These are phyloP conservation scores for Candida orba DNA, from an alignment of 805 yeast species.

Conservation along the genomic window DNA sequence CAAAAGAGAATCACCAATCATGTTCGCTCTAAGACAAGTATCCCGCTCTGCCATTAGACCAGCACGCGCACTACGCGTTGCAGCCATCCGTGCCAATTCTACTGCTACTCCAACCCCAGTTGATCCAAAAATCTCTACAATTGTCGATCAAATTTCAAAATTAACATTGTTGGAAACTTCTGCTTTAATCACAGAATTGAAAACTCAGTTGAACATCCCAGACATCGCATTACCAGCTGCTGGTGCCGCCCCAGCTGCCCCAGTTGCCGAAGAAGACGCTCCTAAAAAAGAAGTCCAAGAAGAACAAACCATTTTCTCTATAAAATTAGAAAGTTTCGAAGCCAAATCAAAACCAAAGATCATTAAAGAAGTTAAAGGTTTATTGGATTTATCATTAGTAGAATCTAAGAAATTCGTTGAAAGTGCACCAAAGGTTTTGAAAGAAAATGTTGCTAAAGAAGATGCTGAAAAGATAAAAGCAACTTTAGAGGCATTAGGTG, in stretches of 20 bases:
- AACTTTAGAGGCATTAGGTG: constrained; percentile 91
- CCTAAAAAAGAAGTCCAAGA: constrained; percentile 71
- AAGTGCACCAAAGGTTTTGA: constrained; percentile 91
- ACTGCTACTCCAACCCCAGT: constrained; percentile 56
- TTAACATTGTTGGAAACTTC: constrained; percentile 92
- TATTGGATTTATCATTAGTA: constrained; percentile 87
- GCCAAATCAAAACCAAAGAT: constrained; percentile 95
- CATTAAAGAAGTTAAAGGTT: constrained; percentile 91
- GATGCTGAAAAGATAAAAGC: constrained; percentile 96
- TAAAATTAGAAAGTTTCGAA: constrained; percentile 91
- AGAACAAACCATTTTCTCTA: constrained; percentile 87
- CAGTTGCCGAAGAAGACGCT: constrained; percentile 58
- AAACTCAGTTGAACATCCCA: constrained; percentile 80
- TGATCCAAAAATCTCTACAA: constrained; percentile 79
- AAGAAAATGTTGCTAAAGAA: constrained; percentile 94
- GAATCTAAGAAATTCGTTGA: constrained; percentile 98
- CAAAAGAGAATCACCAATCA: not conserved
- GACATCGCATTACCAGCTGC: constrained; percentile 82
- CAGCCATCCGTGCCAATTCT: constrained; percentile 31
- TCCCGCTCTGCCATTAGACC: constrained; percentile 5
- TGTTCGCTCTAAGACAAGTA: constrained; percentile 3
- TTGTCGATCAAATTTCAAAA: constrained; percentile 86
- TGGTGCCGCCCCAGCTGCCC: constrained; percentile 53
- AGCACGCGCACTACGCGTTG: constrained; percentile 15
- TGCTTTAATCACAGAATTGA: constrained; percentile 71